Evolutionary conservation across 495 filamentous ascomycete species (phyloP).

Genomic region (Podospora sp.): DNA sequence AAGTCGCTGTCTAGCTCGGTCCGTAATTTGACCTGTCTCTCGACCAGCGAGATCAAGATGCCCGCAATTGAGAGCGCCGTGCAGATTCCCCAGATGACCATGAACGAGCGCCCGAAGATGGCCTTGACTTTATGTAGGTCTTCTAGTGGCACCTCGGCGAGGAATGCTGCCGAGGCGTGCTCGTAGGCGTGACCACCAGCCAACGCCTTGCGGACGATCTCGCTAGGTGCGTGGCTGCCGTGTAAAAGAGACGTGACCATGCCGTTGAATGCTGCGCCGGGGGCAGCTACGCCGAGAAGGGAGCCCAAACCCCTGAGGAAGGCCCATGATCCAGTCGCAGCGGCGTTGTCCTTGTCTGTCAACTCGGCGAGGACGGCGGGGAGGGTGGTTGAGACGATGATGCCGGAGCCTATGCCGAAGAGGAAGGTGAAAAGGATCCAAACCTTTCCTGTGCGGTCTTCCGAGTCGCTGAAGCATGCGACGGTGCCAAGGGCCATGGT

Average conservation of each 20-base stretch:
- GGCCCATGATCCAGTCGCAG: conserved; percentile 46
- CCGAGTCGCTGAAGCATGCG: conserved; percentile 41
- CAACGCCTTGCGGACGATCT: conserved; percentile 8
- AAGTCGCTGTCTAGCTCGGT: conserved; percentile 42
- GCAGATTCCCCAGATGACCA: conserved; percentile 25
- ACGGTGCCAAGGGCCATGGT: conserved; percentile 46
- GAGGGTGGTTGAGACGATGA: conserved; percentile 39
- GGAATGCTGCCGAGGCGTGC: conserved; percentile 28
- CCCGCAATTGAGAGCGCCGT: conserved; percentile 22
- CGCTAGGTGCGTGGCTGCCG: background rate
- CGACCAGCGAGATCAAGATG: conserved; percentile 36
- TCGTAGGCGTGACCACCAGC: conserved; percentile 27
- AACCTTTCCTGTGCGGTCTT: conserved; percentile 25
- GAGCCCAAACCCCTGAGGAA: conserved; percentile 52
- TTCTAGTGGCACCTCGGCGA: background rate
- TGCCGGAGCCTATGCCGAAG: conserved; percentile 38
- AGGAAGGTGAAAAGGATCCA: conserved; percentile 41
- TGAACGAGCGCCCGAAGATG: conserved; percentile 19
- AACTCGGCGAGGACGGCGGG: conserved; percentile 37
- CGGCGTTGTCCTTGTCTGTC: conserved; percentile 47
- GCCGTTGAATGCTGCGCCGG: conserved; percentile 54
- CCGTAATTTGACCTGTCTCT: conserved; percentile 40
- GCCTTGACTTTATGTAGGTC: conserved; percentile 14
- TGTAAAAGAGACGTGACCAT: conserved; percentile 25
- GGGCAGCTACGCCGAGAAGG: conserved; percentile 53